Evolutionary conservation across 2,329 filamentous ascomycete genomes (phyloP).

Genomic region (Pseudocercospora musae): DNA sequence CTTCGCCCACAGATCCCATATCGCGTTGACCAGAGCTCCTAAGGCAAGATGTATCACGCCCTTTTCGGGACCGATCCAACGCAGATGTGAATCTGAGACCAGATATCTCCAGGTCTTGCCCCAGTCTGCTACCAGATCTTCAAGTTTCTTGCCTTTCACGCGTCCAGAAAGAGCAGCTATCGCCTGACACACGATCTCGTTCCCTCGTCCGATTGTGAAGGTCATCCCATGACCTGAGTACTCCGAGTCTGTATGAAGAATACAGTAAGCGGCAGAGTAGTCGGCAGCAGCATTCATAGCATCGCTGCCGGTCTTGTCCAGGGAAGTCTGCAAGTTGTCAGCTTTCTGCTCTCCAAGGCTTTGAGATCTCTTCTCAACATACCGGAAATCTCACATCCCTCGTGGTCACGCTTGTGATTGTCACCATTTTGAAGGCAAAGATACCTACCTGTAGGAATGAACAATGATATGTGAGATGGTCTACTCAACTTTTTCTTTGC

Average conservation of each 20-base stretch:
- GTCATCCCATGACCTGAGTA: slow-evolving; percentile 77
- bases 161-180: slow-evolving; percentile 76
- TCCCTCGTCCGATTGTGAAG: slow-evolving; percentile 84
- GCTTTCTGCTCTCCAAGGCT: not conserved
- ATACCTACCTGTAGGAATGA: not conserved
- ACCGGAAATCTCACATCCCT: slow-evolving; percentile 49
- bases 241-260: slow-evolving; percentile 73
- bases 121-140: slow-evolving; percentile 75
- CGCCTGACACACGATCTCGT: slow-evolving; percentile 85
- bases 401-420: slow-evolving; percentile 46
- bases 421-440: slow-evolving; percentile 41
- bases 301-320: slow-evolving; percentile 94
- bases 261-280: slow-evolving; percentile 93
- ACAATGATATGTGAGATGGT: not conserved
- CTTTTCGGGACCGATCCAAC: slow-evolving; percentile 93
- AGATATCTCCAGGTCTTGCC: slow-evolving; percentile 86
- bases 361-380: slow-evolving; percentile 24
- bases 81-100: slow-evolving; percentile 84
- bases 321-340: slow-evolving; percentile 58
- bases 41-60: slow-evolving; percentile 90
- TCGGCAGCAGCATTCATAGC: slow-evolving; percentile 94
- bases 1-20: slow-evolving; percentile 97
- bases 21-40: slow-evolving; percentile 77
- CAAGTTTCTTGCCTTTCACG: slow-evolving; percentile 70
- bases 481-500: slow-evolving; percentile 1